phyloP scores from a whole-genome alignment of 176 grass and related monocot genomes.

The Thinopyrum elongatum region DNA sequence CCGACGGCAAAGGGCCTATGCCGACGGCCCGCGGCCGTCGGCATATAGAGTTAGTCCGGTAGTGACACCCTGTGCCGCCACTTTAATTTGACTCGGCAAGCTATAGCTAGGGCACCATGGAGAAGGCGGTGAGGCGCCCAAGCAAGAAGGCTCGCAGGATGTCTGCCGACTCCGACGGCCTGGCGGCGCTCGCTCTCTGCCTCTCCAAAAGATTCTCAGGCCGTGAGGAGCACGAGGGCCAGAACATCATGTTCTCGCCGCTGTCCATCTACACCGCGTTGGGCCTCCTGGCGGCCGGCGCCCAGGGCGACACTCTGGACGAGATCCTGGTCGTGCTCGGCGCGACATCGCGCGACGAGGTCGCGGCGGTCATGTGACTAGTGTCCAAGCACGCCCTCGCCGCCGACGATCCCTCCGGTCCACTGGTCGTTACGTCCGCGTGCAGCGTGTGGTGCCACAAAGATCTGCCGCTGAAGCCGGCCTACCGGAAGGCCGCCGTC shows the following conservation, averaged over 20 bases:
- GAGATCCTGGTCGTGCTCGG: constrained; percentile 17
- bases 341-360: neutral
- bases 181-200: neutral
- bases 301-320: neutral
- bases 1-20: too few species aligned
- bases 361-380: neutral
- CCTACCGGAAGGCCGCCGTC: neutral
- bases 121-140: neutral
- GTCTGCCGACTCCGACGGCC: neutral
- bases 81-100: neutral
- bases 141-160: neutral
- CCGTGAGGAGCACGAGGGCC: too few species aligned
- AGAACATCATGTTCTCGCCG: constrained; percentile 25
- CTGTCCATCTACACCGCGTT: constrained; percentile 20
- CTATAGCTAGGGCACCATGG: neutral
- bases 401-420: neutral
- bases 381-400: neutral
- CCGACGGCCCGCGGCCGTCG: too few species aligned
- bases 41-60: too few species aligned
- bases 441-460: constrained; percentile 32
- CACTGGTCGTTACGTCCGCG: constrained; percentile 19
- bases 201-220: neutral
- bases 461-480: constrained; percentile 4
- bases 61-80: too few species aligned
- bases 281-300: neutral